Percentiles rank a stretch among this genome's conserved stretches.
Evolutionary conservation across 2,329 filamentous ascomycete species (phyloP).

Genomic region (Mycosphaerella sp.): DNA sequence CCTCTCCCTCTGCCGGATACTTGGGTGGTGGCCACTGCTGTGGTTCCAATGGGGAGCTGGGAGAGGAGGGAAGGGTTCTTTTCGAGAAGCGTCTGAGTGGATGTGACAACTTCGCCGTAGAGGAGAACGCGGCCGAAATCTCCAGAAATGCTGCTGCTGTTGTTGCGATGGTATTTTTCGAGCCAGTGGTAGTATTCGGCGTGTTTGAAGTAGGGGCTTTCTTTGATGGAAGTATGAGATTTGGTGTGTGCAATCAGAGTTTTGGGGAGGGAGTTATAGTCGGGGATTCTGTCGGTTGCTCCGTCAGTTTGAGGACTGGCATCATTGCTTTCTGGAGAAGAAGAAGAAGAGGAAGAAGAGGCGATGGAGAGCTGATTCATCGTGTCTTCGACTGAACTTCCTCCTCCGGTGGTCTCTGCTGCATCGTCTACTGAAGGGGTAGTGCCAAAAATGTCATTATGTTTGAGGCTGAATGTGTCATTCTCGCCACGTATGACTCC

Average conservation of each 20-base stretch:
- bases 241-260: conserved; percentile 73
- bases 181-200: conserved; percentile 69
- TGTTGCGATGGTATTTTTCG: conserved; percentile 53
- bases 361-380: background rate
- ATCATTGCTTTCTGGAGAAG: background rate
- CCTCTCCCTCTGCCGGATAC: conserved; percentile 83
- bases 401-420: no score
- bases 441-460: background rate
- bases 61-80: conserved; percentile 80
- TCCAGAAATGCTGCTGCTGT: conserved; percentile 45
- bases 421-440: no score
- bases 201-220: conserved; percentile 84
- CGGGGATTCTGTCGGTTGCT: conserved; percentile 54
- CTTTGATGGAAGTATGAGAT: conserved; percentile 59
- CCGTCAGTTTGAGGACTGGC: conserved; percentile 31
- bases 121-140: conserved; percentile 72
- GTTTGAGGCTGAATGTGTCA: conserved; percentile 58
- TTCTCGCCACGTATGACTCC: conserved; percentile 73
- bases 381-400: background rate
- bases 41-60: conserved; percentile 77
- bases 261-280: conserved; percentile 61
- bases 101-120: conserved; percentile 88
- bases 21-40: conserved; percentile 78
- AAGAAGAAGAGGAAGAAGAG: no score
- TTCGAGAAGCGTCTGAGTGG: conserved; percentile 87